A percentile compares a stretch with the other conserved stretches of the same genome.
phyloP scores from a whole-genome alignment of 1,284 basidiomycete species.

The Malassezia japonica region DNA sequence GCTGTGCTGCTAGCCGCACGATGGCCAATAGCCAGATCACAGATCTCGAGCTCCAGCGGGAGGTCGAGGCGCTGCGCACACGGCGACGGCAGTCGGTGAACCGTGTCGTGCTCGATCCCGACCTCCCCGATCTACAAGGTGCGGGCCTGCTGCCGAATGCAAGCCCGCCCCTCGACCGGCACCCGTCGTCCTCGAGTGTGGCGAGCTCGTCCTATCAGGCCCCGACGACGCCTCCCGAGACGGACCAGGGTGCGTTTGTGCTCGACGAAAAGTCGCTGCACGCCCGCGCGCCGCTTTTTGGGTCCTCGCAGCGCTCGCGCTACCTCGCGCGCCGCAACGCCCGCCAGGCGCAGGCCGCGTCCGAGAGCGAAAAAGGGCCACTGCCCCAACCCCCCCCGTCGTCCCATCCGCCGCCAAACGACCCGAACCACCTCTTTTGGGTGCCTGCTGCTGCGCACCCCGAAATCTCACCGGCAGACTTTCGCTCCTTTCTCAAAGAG shows the following conservation, averaged over 20 bases:
- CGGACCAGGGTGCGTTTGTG: not conserved
- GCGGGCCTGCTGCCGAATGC: not conserved
- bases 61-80: slow-evolving; percentile 44
- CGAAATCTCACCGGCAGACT: slow-evolving; percentile 91
- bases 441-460: slow-evolving; percentile 91
- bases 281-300: slow-evolving; percentile 10
- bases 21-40: slow-evolving; percentile 6
- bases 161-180: slow-evolving; percentile 4
- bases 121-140: slow-evolving; percentile 34
- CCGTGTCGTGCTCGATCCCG: slow-evolving; percentile 39
- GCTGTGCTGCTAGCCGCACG: not conserved
- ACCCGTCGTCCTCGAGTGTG: slow-evolving; percentile 26
- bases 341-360: not conserved
- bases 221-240: not conserved
- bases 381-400: not conserved
- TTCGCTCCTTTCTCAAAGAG: slow-evolving; percentile 85
- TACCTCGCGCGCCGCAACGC: slow-evolving; percentile 3
- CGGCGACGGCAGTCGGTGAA: slow-evolving; percentile 42
- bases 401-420: slow-evolving; percentile 19
- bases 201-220: slow-evolving; percentile 18
- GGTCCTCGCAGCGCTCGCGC: slow-evolving; percentile 6
- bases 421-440: slow-evolving; percentile 69
- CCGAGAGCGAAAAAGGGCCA: not conserved
- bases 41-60: slow-evolving; percentile 35
- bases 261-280: not conserved